Conservation (phyloP, 2,329 filamentous ascomycete genomes). For the Bipolaris bicolor region DNA sequence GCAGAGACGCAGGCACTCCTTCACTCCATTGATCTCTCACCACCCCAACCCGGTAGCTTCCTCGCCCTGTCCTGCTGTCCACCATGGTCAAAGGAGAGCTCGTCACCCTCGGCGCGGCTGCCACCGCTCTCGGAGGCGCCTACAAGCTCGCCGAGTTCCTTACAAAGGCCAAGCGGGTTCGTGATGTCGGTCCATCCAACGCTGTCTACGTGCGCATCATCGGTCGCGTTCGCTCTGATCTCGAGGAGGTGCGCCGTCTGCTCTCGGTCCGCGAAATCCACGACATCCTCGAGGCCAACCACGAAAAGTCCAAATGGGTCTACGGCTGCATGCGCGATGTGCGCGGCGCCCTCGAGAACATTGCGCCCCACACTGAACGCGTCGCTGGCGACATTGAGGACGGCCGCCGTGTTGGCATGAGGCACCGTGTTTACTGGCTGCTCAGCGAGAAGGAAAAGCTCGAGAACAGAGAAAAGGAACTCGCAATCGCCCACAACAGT, state of each 20-base stretch:
- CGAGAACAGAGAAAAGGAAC: slow-evolving; percentile 47
- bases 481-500: slow-evolving; percentile 42
- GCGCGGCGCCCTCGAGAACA: slow-evolving; percentile 47
- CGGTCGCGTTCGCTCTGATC: slow-evolving; percentile 45
- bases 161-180: slow-evolving; percentile 44
- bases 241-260: slow-evolving; percentile 48
- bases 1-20: slow-evolving; percentile 34
- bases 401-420: slow-evolving; percentile 45
- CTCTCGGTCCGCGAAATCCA: slow-evolving; percentile 47
- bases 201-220: slow-evolving; percentile 50
- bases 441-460: slow-evolving; percentile 51
- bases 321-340: slow-evolving; percentile 46
- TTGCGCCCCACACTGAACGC: slow-evolving; percentile 46
- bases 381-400: slow-evolving; percentile 44
- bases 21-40: slow-evolving; percentile 28
- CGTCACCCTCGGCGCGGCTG: slow-evolving; percentile 42
- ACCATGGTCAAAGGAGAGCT: slow-evolving; percentile 44
- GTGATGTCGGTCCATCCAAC: slow-evolving; percentile 47
- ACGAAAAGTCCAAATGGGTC: slow-evolving; percentile 48
- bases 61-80: slow-evolving; percentile 15
- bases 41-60: slow-evolving; percentile 17
- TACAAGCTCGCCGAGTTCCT: slow-evolving; percentile 50
- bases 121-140: slow-evolving; percentile 43
- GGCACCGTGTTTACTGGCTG: slow-evolving; percentile 48
- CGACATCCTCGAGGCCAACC: slow-evolving; percentile 46